Base-by-base conservation (phyloP, 2,329 filamentous ascomycete species). In the Phoma sp. region DNA sequence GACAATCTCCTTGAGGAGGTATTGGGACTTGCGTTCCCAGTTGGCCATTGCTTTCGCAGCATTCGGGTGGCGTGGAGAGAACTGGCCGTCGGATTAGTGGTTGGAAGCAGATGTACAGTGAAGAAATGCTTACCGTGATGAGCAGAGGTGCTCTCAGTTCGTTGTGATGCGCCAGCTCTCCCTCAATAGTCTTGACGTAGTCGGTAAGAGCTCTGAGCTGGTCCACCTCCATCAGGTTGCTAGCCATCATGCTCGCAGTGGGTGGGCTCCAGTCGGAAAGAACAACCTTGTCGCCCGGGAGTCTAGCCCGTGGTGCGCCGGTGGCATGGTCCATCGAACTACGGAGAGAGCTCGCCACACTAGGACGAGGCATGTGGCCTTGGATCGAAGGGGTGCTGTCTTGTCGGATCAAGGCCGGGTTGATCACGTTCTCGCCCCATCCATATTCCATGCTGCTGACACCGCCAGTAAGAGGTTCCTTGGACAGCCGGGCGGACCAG, bases 361-460 rank as follows among this genome's bases (percentile, higher is more conserved):
- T 85, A 22, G 82, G 81, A 37, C 84, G 77, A 33, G 77, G 73
- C 61, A 72, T 66, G 37, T 74, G 73, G 36, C 72, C 70, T 48
- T 68, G 67, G 25, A 67, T 53, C 21, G 72, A 63, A 38, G 71
- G 69, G 35, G 68, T 58, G 55, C 67, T 71, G 46, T 77, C 74
- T 38, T 77, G 69, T 49, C 72, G 71, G n/a, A 69, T 87, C 45
- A 76, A 60, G 9, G 78, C 78, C 22, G 76, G 68, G 61, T 86
- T 86, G 67, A 97, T 87, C 57, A 97, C 87, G 19, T 83, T 81
- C 36, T 96, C 92, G 64, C 92, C 91, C 95, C 95, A 99, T 48
- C 95, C 95, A 70, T 97, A 98, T 75, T 99, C 95, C 64, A 98
- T 90, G 74, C 97, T 99, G 77, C 91, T 96, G 65, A 99, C 90